phyloP scores from a whole-genome alignment of 257 asterid genomes.

The Salvia splendens region DNA sequence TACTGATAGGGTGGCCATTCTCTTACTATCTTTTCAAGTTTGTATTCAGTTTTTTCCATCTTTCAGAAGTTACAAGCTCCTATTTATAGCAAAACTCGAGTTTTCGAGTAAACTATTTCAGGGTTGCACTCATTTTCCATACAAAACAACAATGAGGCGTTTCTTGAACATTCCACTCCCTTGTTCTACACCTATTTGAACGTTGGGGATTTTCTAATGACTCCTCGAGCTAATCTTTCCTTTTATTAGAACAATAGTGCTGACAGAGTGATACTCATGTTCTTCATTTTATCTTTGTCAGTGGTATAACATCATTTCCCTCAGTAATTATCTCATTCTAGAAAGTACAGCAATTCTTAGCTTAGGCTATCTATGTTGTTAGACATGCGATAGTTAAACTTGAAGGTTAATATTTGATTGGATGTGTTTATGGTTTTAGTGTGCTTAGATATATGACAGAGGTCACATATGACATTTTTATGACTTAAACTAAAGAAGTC shows the following conservation, averaged over 20 bases:
- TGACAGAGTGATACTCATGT: neutral
- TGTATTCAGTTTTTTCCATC: conserved; percentile 7
- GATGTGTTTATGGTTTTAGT: neutral
- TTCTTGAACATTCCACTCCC: neutral
- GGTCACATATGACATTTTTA: conserved; percentile 9
- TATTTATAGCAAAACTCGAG: neutral
- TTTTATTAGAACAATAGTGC: conserved; percentile 5
- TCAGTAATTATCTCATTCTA: neutral
- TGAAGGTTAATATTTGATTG: conserved; percentile 1
- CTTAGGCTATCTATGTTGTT: conserved; percentile 18
- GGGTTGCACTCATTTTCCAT: neutral
- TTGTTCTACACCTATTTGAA: neutral
- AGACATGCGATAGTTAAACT: conserved; percentile 4
- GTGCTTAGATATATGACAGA: conserved; percentile 3
- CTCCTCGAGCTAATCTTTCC: conserved; percentile 1
- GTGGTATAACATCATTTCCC: conserved; percentile 7
- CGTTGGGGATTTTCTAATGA: neutral
- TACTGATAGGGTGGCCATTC: neutral
- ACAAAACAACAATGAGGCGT: neutral
- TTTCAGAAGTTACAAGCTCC: neutral
- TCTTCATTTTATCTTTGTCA: conserved; percentile 1
- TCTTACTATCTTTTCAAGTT: conserved; percentile 3
- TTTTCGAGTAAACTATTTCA: neutral
- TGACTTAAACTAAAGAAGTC: conserved; percentile 4
- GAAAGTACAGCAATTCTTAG: conserved; percentile 6